Conservation (phyloP, 768 basidiomycete species). For the Amanita thiersii region DNA sequence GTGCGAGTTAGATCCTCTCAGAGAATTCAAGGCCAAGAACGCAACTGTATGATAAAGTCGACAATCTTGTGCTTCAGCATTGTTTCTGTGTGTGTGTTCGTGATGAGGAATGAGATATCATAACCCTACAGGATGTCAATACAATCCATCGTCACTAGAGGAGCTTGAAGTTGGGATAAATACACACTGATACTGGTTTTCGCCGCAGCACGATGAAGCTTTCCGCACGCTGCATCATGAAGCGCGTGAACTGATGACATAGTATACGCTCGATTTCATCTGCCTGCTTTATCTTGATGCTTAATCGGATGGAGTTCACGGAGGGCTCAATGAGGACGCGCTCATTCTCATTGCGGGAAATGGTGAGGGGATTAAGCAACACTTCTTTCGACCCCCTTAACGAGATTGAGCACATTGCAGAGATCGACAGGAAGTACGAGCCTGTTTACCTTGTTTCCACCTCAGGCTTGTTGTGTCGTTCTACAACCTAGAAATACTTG, state of each 20-base stretch:
- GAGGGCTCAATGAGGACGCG: conserved; percentile 95
- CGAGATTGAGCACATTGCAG: conserved; percentile 22
- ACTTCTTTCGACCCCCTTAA: conserved; percentile 81
- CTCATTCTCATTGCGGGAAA: conserved; percentile 96
- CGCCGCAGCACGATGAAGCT: conserved; percentile 93
- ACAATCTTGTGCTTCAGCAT: conserved; percentile 99
- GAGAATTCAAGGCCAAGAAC: conserved; percentile 17
- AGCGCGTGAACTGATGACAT: conserved; percentile 96
- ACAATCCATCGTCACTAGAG: neutral
- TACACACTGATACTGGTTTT: conserved; percentile 79
- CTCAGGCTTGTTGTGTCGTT: conserved; percentile 96
- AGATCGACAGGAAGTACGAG: neutral
- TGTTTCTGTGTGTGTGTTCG: conserved; percentile 92
- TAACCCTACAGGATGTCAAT: conserved; percentile 64
- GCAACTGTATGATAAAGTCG: conserved; percentile 96
- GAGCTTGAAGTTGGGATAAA: neutral
- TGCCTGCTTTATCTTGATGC: conserved; percentile 98
- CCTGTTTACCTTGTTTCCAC: conserved; percentile 68
- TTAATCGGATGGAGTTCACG: conserved; percentile 93
- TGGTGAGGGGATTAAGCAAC: conserved; percentile 85
- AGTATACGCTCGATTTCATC: conserved; percentile 98
- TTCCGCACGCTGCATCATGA: conserved; percentile 99
- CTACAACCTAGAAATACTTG: conserved; percentile 63
- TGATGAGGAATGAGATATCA: conserved; percentile 97
- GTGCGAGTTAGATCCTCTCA: neutral